Percentiles rank a stretch among this genome's conserved stretches.
These are phyloP conservation scores for Laburnicola sp. DNA, from an alignment of 2,329 filamentous ascomycete species.

Conservation along the genomic window DNA sequence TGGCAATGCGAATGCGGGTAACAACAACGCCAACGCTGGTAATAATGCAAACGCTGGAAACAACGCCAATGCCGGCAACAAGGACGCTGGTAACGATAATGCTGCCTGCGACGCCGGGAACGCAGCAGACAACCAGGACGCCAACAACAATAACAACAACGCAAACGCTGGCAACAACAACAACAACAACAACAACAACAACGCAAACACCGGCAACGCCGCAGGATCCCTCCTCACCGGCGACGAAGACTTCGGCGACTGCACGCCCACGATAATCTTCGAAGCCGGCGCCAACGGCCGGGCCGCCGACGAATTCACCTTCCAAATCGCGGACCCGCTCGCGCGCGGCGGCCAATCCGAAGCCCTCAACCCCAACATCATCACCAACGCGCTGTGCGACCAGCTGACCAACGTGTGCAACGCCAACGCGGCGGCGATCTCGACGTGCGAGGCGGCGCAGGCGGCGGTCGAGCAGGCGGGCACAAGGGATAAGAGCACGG, in stretches of 20 bases:
- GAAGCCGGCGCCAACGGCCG: conserved; percentile 58
- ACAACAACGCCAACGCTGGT: conserved; percentile 18
- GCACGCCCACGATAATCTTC: conserved; percentile 61
- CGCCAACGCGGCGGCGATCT: conserved; percentile 62
- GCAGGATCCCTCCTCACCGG: conserved; percentile 15
- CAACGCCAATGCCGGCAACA: conserved; percentile 21
- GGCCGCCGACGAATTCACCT: conserved; percentile 63
- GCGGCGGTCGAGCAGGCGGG: conserved; percentile 54
- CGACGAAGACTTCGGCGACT: conserved; percentile 42
- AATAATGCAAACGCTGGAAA: conserved; percentile 13
- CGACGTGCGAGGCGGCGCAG: conserved; percentile 58
- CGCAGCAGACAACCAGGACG: conserved; percentile 20
- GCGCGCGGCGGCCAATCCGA: conserved; percentile 66
- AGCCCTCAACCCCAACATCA: conserved; percentile 72
- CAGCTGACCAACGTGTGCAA: conserved; percentile 68
- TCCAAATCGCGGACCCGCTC: conserved; percentile 66
- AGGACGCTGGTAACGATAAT: no score
- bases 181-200: conserved; percentile 11
- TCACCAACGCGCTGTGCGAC: conserved; percentile 72
- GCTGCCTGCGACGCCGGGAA: conserved; percentile 7
- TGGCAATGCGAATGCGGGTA: conserved; percentile 14
- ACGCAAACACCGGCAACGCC: no score
- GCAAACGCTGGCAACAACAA: conserved; percentile 14
- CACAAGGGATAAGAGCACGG: conserved; percentile 46
- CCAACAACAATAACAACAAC: conserved; percentile 7